phyloP scores from a whole-genome alignment of 495 filamentous ascomycete genomes.

The Cercophora samala region DNA sequence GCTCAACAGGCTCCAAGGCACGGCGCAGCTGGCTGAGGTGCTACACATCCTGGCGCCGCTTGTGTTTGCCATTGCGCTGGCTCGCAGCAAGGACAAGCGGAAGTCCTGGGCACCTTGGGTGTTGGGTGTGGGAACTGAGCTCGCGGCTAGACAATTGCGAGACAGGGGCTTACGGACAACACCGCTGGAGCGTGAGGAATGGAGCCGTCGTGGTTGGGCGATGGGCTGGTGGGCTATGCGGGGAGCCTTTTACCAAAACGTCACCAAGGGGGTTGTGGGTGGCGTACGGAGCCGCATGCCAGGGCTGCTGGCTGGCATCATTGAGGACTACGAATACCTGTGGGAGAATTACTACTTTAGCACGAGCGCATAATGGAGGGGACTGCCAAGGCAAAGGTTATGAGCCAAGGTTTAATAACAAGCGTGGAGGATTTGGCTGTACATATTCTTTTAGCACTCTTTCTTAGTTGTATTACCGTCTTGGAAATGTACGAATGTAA shows the following conservation, averaged over 20 bases:
- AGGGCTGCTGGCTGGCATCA: slow-evolving; percentile 71
- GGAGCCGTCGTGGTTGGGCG: slow-evolving; percentile 78
- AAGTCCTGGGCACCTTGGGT: slow-evolving; percentile 84
- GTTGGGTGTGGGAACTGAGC: slow-evolving; percentile 80
- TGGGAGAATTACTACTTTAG: slow-evolving; percentile 98
- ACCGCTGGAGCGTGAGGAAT: slow-evolving; percentile 81
- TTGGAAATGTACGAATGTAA: not conserved
- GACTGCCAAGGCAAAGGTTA: not conserved
- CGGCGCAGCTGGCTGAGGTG: slow-evolving; percentile 74
- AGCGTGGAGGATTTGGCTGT: not conserved
- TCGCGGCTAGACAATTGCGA: slow-evolving; percentile 77
- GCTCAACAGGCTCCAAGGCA: slow-evolving; percentile 69
- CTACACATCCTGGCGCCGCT: slow-evolving; percentile 88
- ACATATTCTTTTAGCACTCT: not conserved
- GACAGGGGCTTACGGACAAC: slow-evolving; percentile 74
- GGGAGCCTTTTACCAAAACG: slow-evolving; percentile 91
- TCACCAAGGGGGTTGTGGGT: slow-evolving; percentile 74
- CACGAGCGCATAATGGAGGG: slow-evolving; percentile 39
- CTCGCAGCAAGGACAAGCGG: slow-evolving; percentile 58
- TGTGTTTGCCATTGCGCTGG: slow-evolving; percentile 81
- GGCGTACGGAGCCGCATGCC: slow-evolving; percentile 73
- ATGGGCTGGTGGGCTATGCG: slow-evolving; percentile 95
- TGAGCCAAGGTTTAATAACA: not conserved
- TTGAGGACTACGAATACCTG: slow-evolving; percentile 94
- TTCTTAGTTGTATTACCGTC: not conserved